Conservation (phyloP, 2,329 filamentous ascomycete species). For the Atkinsonella texensis region DNA sequence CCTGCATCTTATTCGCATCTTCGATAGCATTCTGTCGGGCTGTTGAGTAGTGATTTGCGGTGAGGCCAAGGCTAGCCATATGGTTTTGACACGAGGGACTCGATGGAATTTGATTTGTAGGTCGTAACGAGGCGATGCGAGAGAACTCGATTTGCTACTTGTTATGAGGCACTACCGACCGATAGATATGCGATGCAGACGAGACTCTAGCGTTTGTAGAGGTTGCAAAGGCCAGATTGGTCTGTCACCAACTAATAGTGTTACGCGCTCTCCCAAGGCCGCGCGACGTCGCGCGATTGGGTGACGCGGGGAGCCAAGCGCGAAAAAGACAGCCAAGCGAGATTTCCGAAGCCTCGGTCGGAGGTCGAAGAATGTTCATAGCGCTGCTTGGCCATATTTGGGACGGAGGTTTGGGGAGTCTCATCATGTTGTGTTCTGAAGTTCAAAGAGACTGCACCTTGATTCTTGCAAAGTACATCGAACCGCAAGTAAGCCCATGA, state of each 20-base stretch:
- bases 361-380: too few relatives aligned
- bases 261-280: neutral
- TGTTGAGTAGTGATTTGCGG: constrained; percentile 21
- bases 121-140: too few relatives aligned
- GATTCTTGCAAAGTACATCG: too few relatives aligned
- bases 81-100: neutral
- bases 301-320: neutral
- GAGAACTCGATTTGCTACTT: neutral
- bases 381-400: too few relatives aligned
- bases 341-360: too few relatives aligned
- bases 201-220: too few relatives aligned
- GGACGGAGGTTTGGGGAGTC: too few relatives aligned
- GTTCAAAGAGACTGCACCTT: too few relatives aligned
- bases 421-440: too few relatives aligned
- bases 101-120: neutral
- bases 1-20: constrained; percentile 60
- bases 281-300: neutral
- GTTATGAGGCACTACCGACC: neutral
- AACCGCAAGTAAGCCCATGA: too few relatives aligned
- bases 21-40: constrained; percentile 49
- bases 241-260: too few relatives aligned
- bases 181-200: neutral
- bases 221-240: too few relatives aligned
- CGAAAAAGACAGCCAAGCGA: neutral
- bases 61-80: neutral